phyloP scores from a whole-genome alignment of 331 rosid species.

The Stylosanthes scabra region DNA sequence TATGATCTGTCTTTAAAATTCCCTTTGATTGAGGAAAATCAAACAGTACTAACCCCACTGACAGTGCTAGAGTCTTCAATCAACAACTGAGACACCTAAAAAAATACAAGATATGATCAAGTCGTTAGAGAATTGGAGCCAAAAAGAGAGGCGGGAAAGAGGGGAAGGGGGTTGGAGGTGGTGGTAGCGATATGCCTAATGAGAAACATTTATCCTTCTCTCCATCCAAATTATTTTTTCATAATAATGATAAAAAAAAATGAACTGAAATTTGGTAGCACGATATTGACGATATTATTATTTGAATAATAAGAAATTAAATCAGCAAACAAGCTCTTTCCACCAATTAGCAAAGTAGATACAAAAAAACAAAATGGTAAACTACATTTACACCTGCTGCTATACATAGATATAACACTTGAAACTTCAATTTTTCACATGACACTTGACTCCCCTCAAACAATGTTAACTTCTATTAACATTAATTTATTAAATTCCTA shows the following conservation, averaged over 20 bases:
- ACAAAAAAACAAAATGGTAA: background rate
- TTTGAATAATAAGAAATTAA: slow-evolving; percentile 13
- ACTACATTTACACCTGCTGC: no score
- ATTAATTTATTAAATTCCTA: no score
- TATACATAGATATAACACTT: no score
- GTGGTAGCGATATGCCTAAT: background rate
- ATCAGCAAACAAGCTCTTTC: background rate
- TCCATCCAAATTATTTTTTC: background rate
- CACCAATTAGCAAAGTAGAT: slow-evolving; percentile 20
- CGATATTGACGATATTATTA: slow-evolving; percentile 4
- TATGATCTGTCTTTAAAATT: slow-evolving; percentile 26
- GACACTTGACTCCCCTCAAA: no score
- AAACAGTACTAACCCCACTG: slow-evolving; percentile 70
- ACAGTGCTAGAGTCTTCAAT: slow-evolving; percentile 62
- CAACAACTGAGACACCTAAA: slow-evolving; percentile 67
- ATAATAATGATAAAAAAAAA: no score
- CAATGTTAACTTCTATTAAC: no score
- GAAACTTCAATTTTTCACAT: no score
- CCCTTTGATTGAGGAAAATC: slow-evolving; percentile 42
- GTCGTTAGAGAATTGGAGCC: slow-evolving; percentile 9
- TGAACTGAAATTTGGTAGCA: background rate
- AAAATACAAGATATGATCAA: slow-evolving; percentile 16
- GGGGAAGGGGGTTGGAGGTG: background rate
- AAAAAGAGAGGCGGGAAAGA: background rate
- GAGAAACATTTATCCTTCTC: slow-evolving; percentile 21